Conservation (phyloP, 2,329 filamentous ascomycete species). For the Neopestalotiopsis clavispora region DNA sequence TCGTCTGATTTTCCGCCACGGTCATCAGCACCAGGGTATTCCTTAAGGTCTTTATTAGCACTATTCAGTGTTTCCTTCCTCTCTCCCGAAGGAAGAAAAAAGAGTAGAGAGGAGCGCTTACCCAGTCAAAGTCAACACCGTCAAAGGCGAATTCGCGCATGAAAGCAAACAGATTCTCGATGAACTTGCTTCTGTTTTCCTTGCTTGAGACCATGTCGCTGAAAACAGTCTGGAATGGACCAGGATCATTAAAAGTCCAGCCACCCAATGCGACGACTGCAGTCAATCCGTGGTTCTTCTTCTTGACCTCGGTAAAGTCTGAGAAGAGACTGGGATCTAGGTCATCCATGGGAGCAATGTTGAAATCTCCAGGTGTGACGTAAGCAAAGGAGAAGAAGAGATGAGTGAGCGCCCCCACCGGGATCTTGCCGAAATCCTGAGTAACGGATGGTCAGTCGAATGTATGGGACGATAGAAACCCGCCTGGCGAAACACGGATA, state of each 20-base stretch:
- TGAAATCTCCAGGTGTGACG: conserved; percentile 35
- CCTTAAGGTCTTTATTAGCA: background rate
- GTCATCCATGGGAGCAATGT: conserved; percentile 35
- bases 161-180: conserved; percentile 27
- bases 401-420: conserved; percentile 45
- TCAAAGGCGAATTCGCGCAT: conserved; percentile 27
- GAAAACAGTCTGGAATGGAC: conserved; percentile 2
- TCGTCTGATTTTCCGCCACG: conserved; percentile 23
- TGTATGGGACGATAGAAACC: too few relatives aligned
- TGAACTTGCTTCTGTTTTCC: conserved; percentile 22
- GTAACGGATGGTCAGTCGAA: background rate
- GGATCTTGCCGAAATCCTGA: conserved; percentile 44
- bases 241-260: conserved; percentile 43
- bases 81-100: too few relatives aligned
- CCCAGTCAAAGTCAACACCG: conserved; percentile 26
- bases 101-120: too few relatives aligned
- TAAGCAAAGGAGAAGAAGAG: conserved; percentile 39
- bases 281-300: conserved; percentile 31
- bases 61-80: too few relatives aligned
- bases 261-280: conserved; percentile 44
- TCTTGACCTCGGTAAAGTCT: conserved; percentile 37
- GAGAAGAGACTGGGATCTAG: conserved; percentile 18
- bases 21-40: conserved; percentile 27
- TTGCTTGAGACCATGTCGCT: too few relatives aligned
- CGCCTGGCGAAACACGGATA: too few relatives aligned